Conservation (phyloP, 441 rosid genomes). For the Manihot esculenta region DNA sequence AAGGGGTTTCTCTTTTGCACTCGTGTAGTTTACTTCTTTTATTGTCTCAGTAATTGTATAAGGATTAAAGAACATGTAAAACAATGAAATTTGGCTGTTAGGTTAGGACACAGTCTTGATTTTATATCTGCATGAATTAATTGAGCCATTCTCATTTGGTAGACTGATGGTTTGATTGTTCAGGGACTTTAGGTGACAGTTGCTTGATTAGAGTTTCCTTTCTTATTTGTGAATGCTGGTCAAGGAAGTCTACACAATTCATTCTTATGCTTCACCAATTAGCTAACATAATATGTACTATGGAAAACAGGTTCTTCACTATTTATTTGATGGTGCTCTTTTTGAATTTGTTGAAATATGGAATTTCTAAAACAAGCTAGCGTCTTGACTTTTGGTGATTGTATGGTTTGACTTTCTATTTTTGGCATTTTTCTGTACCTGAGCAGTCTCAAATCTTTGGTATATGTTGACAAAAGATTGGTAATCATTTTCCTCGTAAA, state of each 20-base stretch:
- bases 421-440: no score
- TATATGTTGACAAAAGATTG: background rate
- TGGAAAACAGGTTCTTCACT: background rate
- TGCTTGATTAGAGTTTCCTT: background rate
- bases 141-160: background rate
- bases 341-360: background rate
- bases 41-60: background rate
- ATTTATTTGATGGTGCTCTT: background rate
- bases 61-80: background rate
- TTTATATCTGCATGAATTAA: background rate
- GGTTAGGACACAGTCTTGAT: no score
- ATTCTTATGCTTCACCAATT: background rate
- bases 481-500: background rate
- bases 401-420: background rate
- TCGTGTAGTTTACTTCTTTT: background rate
- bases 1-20: background rate
- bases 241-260: background rate
- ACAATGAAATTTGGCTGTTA: no score
- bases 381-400: background rate
- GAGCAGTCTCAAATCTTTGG: no score
- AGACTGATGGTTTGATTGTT: background rate
- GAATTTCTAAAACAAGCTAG: constrained; percentile 6
- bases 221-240: background rate
- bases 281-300: background rate
- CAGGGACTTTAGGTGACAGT: background rate